Conservation (phyloP, 2,329 filamentous ascomycete species). For the Colletotrichum sp. region DNA sequence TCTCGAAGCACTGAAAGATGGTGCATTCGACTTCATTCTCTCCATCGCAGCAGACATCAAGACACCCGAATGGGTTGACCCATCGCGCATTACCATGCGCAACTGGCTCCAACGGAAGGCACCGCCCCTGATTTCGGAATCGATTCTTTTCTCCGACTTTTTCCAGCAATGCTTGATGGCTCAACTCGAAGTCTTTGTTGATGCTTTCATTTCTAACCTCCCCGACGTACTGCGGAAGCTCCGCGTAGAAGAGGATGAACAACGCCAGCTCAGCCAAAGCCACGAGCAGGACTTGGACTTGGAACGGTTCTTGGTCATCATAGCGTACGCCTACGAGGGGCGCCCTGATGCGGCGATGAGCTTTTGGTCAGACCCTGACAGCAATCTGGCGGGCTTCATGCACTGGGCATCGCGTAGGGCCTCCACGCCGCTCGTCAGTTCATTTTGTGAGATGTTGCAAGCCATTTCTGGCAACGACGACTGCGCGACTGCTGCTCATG, state of each 20-base stretch:
- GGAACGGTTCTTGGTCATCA: constrained; percentile 90
- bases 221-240: constrained; percentile 88
- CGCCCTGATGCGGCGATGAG: constrained; percentile 83
- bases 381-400: constrained; percentile 92
- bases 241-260: constrained; percentile 88
- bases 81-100: constrained; percentile 81
- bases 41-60: constrained; percentile 83
- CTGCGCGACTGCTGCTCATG: constrained; percentile 84
- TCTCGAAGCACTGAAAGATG: constrained; percentile 80
- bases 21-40: constrained; percentile 90
- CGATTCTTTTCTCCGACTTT: constrained; percentile 70
- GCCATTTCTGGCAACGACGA: constrained; percentile 83
- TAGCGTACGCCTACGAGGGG: constrained; percentile 89
- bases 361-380: constrained; percentile 93
- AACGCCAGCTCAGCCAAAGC: constrained; percentile 70
- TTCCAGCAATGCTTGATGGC: constrained; percentile 79
- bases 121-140: constrained; percentile 70
- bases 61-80: constrained; percentile 84
- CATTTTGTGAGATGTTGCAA: constrained; percentile 95
- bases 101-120: constrained; percentile 84
- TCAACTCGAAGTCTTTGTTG: constrained; percentile 85
- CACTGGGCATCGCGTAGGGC: constrained; percentile 96
- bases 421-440: constrained; percentile 93
- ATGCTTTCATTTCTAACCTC: constrained; percentile 94
- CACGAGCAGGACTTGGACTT: constrained; percentile 76